Conservation (phyloP, 1,284 basidiomycete species). For the Marasmius oreades region DNA sequence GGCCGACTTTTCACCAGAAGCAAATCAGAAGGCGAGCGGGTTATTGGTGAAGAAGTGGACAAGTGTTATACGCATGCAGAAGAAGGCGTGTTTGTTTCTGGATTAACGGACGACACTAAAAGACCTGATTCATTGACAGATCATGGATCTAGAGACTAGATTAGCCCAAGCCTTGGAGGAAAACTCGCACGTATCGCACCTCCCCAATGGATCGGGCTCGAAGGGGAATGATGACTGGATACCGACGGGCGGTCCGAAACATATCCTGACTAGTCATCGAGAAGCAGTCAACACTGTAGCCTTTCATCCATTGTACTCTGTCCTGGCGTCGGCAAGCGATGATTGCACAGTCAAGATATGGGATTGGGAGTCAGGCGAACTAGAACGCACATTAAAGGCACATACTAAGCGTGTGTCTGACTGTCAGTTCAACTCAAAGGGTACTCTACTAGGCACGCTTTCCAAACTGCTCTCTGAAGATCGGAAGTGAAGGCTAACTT, state of each 20-base stretch:
- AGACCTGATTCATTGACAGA: constrained; percentile 33
- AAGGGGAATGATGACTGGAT: constrained; percentile 56
- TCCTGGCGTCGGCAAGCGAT: constrained; percentile 66
- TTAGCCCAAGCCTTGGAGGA: constrained; percentile 64
- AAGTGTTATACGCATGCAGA: constrained; percentile 74
- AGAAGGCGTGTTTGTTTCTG: constrained; percentile 61
- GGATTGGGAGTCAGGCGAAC: constrained; percentile 84
- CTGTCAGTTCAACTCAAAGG: constrained; percentile 71
- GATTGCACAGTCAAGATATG: constrained; percentile 76
- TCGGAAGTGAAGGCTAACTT: neutral
- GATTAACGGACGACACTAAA: neutral
- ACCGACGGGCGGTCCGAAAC: constrained; percentile 60
- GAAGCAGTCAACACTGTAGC: constrained; percentile 58
- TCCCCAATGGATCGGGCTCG: constrained; percentile 38
- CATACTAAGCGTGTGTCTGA: constrained; percentile 76
- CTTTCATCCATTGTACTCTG: constrained; percentile 73
- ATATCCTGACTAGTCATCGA: constrained; percentile 66
- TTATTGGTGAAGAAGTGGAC: constrained; percentile 84
- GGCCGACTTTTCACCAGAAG: constrained; percentile 55
- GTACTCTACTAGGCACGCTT: constrained; percentile 55
- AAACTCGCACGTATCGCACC: constrained; percentile 45
- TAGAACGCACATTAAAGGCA: constrained; percentile 74
- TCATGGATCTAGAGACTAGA: constrained; percentile 70
- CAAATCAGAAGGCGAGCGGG: constrained; percentile 60
- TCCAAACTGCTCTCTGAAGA: neutral